Evolutionary conservation across 352 stramenopile species (phyloP), one percentile per base, ranked within the genome.

Genomic region (Phytophthora multivora): DNA sequence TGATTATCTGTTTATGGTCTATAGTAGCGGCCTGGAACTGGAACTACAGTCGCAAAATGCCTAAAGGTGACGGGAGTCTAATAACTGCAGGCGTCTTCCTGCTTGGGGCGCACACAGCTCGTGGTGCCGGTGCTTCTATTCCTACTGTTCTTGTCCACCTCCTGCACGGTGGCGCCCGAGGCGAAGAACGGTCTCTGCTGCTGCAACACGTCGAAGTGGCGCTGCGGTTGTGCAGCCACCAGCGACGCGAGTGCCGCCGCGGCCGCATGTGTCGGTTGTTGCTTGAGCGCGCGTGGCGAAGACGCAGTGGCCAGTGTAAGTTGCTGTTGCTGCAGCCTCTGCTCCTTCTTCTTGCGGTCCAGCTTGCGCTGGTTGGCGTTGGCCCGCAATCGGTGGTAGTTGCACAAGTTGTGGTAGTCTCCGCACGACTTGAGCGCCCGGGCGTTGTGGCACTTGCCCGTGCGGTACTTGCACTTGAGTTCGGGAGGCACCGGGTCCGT

Each of bases 341-440:
- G 80, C 55, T 81, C 78, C 55, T 88, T 93, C 66, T 91, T 93
- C 80, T 91, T 93, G 53, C 82, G 80, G 68, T 93, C 84, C 10
- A 93, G 61, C 51, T 93, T 93, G 36, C 84, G 80, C 69, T 93
- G 84, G 66, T 91, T 93, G 15, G 80, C 84, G 47, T 93, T 91
- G 28, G 84, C 84, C 5, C 82, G 77, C 39, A 91, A 75, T 33
- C 84, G 82, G 59, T 93, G 84, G 62, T 90, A 88, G 63, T 90
- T 90, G 75, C 84, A 93, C 59, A 93, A 56, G 46, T 91, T 93
- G 69, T 91, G 81, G 67, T 91, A 87, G 54, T 90, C 82, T 26
- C 84, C 84, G 35, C 82, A 88, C 18, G 76, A 88, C 68, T 93
- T 93, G 56, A 91, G 75, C 28, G 84, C 84, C 4, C 84, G 77